Percentiles rank a stretch among this genome's conserved stretches.
phyloP scores from a whole-genome alignment of 2,329 filamentous ascomycete species.

The Neophaeococcomyces mojaviensis region DNA sequence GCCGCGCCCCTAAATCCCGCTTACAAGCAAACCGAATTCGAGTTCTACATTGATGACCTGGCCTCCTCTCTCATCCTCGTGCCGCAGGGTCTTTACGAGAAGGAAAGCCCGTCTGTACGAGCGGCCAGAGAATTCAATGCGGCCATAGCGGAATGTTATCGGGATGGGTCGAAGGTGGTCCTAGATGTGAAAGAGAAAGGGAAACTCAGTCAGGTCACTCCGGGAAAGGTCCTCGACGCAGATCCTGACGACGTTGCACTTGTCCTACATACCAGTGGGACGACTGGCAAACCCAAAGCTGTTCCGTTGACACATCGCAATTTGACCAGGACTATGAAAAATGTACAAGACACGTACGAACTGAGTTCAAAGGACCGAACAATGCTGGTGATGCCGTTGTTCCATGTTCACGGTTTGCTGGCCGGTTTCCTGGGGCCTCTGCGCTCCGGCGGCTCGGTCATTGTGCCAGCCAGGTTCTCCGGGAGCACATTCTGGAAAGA shows the following conservation, averaged over 20 bases:
- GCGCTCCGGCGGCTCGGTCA: slow-evolving; percentile 65
- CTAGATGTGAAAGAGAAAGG: slow-evolving; percentile 72
- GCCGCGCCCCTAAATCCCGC: slow-evolving; percentile 81
- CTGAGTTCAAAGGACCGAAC: slow-evolving; percentile 66
- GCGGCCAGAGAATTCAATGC: slow-evolving; percentile 73
- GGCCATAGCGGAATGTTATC: slow-evolving; percentile 81
- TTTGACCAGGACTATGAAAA: slow-evolving; percentile 73
- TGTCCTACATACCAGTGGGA: slow-evolving; percentile 76
- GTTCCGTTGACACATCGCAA: slow-evolving; percentile 66
- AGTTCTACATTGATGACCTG: slow-evolving; percentile 85
- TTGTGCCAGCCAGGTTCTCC: slow-evolving; percentile 73
- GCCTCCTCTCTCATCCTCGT: slow-evolving; percentile 72
- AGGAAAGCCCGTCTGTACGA: slow-evolving; percentile 63
- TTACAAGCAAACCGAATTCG: slow-evolving; percentile 84
- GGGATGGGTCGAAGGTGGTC: slow-evolving; percentile 62
- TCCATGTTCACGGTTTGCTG: slow-evolving; percentile 83
- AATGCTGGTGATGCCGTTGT: slow-evolving; percentile 82
- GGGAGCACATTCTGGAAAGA: slow-evolving; percentile 76
- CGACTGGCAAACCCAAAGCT: slow-evolving; percentile 77
- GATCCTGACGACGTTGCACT: slow-evolving; percentile 73
- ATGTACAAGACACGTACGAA: slow-evolving; percentile 71
- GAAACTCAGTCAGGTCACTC: slow-evolving; percentile 50
- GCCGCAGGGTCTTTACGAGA: slow-evolving; percentile 60
- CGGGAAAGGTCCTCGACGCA: slow-evolving; percentile 44
- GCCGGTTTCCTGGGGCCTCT: slow-evolving; percentile 75